phyloP scores from a whole-genome alignment of 1,139 yeast genomes.

The Nakaseomyces glabratus region DNA sequence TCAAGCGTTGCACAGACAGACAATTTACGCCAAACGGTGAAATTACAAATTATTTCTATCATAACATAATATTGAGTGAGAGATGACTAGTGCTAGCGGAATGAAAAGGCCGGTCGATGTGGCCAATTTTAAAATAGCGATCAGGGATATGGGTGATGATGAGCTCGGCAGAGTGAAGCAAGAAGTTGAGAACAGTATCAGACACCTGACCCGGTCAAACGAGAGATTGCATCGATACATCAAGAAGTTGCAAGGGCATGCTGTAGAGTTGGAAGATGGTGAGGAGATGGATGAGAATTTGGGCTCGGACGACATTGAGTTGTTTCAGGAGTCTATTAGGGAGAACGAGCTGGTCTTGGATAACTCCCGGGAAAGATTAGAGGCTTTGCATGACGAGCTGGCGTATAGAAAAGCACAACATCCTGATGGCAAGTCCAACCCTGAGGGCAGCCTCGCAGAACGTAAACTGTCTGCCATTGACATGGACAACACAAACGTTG shows the following conservation, averaged over 20 bases:
- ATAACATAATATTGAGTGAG: too few species aligned
- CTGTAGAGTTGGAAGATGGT: conserved; percentile 18
- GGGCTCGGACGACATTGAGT: conserved; percentile 25
- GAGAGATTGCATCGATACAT: conserved; percentile 29
- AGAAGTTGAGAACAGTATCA: conserved; percentile 30
- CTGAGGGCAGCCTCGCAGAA: conserved; percentile 4
- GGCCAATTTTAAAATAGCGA: conserved; percentile 33
- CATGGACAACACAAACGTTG: conserved; percentile 8
- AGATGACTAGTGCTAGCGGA: conserved; percentile 19
- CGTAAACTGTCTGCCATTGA: conserved; percentile 6
- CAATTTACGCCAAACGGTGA: too few species aligned
- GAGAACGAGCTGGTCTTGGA: conserved; percentile 33
- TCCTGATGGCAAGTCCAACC: conserved; percentile 6
- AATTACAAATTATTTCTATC: too few species aligned
- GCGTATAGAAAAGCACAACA: conserved; percentile 14
- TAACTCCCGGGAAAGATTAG: conserved; percentile 32
- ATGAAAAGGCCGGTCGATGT: conserved; percentile 33
- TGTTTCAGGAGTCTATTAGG: conserved; percentile 31
- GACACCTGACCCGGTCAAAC: conserved; percentile 33
- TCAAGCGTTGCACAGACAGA: too few species aligned
- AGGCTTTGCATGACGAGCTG: conserved; percentile 30
- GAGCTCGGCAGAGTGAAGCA: conserved; percentile 26
- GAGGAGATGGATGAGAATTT: conserved; percentile 22
- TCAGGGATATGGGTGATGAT: conserved; percentile 29
- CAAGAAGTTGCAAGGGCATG: conserved; percentile 24